Percentiles rank a stretch among this genome's conserved stretches.
Evolutionary conservation across 2,329 filamentous ascomycete species (phyloP).

Genomic region (Aspergillus sergii): DNA sequence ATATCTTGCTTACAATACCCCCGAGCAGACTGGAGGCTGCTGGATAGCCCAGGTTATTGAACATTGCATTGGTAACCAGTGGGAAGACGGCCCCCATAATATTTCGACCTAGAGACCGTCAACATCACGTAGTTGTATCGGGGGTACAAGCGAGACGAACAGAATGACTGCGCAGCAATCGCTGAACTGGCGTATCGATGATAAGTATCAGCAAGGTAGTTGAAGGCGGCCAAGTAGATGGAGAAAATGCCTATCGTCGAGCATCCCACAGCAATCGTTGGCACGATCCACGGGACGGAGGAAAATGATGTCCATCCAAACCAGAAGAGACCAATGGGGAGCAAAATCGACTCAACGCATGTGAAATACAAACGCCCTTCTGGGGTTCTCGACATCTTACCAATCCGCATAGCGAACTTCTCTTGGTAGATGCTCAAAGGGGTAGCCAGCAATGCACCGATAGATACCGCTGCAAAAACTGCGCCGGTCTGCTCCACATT

Average conservation of each 20-base stretch:
- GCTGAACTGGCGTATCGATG: conserved; percentile 80
- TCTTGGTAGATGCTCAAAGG: conserved; percentile 70
- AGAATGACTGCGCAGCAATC: conserved; percentile 79
- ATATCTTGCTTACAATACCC: conserved; percentile 56
- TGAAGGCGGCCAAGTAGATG: conserved; percentile 84
- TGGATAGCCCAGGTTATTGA: conserved; percentile 66
- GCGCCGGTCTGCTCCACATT: conserved; percentile 65
- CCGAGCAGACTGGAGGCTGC: conserved; percentile 73
- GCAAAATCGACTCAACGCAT: conserved; percentile 70
- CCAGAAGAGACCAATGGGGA: conserved; percentile 77
- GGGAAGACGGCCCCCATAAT: conserved; percentile 77
- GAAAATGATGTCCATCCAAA: conserved; percentile 69
- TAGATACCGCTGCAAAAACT: conserved; percentile 69
- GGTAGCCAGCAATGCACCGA: conserved; percentile 66
- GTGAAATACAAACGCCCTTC: conserved; percentile 80
- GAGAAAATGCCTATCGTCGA: conserved; percentile 82
- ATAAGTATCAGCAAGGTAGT: conserved; percentile 86
- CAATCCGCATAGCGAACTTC: conserved; percentile 56
- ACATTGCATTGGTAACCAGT: conserved; percentile 71
- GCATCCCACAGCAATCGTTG: conserved; percentile 67
- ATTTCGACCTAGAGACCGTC: conserved; percentile 58
- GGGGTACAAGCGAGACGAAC: conserved; percentile 33
- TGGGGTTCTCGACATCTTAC: conserved; percentile 55
- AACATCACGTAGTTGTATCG: not conserved
- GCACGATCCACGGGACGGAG: conserved; percentile 69